Evolutionary conservation across 768 basidiomycete genomes (phyloP).

Genomic region (Tylopilus rubrobrunneus): DNA sequence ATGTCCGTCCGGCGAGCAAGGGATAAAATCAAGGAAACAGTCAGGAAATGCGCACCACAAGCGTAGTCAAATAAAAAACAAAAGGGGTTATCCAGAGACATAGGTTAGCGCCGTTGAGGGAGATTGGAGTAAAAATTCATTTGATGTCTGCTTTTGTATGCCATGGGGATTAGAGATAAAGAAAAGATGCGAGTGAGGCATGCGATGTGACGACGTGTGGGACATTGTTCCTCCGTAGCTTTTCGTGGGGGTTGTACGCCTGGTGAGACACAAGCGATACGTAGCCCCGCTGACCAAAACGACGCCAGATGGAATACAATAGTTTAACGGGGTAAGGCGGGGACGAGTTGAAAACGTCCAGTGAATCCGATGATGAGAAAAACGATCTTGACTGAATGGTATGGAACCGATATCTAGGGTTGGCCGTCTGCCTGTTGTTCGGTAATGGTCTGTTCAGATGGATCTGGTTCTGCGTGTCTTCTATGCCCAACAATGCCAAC

Average conservation of each 20-base stretch:
- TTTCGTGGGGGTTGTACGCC: slow-evolving; percentile 3
- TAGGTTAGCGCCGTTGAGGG: neutral
- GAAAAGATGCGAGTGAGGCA: neutral
- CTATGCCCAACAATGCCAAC: slow-evolving; percentile 40
- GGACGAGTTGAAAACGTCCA: neutral
- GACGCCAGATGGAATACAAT: neutral
- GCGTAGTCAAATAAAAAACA: neutral
- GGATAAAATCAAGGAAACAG: neutral
- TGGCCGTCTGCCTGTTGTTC: slow-evolving; percentile 1
- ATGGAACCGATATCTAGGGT: slow-evolving; percentile 4
- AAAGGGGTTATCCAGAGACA: neutral
- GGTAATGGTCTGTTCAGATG: slow-evolving; percentile 23
- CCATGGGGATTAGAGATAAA: neutral
- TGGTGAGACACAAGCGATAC: neutral
- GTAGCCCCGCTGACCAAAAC: neutral
- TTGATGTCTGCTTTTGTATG: neutral
- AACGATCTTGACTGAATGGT: neutral
- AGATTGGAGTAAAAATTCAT: neutral
- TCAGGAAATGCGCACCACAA: neutral
- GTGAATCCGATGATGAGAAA: neutral
- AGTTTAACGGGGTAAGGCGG: neutral
- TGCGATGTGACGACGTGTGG: neutral
- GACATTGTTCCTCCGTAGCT: neutral
- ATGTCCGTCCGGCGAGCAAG: neutral
- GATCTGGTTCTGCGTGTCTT: slow-evolving; percentile 2